Conservation (phyloP, 768 basidiomycete genomes). For the Lentinula boryana region DNA sequence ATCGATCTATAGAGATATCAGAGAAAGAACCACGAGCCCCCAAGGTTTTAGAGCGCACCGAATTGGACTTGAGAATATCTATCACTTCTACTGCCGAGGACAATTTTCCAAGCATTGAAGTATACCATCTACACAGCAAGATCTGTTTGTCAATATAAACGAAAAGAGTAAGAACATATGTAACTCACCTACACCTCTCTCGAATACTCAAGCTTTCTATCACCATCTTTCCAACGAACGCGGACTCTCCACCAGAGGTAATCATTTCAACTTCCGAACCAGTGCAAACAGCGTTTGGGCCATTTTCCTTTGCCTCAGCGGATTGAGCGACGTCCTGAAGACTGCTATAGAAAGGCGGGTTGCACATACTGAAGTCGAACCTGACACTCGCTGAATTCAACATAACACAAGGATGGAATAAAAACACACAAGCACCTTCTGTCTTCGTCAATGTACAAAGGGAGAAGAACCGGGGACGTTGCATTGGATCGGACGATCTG, state of each 20-base stretch:
- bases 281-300: constrained; percentile 80
- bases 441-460: constrained; percentile 15
- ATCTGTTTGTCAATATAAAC: background rate
- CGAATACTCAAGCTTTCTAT: constrained; percentile 53
- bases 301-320: constrained; percentile 54
- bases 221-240: constrained; percentile 75
- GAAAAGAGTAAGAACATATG: background rate
- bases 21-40: background rate
- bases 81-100: constrained; percentile 66
- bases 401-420: background rate
- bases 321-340: constrained; percentile 57
- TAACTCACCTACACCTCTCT: constrained; percentile 52
- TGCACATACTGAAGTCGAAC: constrained; percentile 87
- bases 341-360: constrained; percentile 92
- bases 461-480: constrained; percentile 40
- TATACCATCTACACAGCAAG: constrained; percentile 67
- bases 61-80: constrained; percentile 35
- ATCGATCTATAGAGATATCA: constrained; percentile 45
- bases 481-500: constrained; percentile 31
- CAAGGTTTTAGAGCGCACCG: constrained; percentile 19
- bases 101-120: constrained; percentile 87
- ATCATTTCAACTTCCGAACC: constrained; percentile 88
- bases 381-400: constrained; percentile 18
- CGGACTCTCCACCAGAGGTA: constrained; percentile 77
- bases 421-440: background rate